Base-by-base conservation (phyloP, 1,139 yeast genomes). In the Yamadazyma dushanensis region DNA sequence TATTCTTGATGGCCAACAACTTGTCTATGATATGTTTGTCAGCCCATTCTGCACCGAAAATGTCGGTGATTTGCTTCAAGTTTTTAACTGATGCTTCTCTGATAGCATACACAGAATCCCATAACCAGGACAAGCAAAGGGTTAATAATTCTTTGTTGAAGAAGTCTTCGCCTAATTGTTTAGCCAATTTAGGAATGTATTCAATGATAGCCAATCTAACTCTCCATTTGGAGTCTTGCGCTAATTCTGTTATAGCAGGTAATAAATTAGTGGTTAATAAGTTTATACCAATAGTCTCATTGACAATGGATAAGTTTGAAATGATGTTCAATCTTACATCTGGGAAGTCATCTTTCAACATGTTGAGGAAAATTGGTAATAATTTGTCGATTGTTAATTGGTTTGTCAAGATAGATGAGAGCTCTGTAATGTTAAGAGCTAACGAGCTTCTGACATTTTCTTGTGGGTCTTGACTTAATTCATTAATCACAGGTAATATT, bases 221-320 rank as follows among this genome's bases (percentile, higher is more conserved):
- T 54, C 98, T 80, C 99, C 99, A 94, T 57, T 90, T 94, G 52
- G 83, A 83, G 64, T 94, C 98, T 57, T 89, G 94, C 7, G 98
- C 97, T 47, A 94, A 75, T 51, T 92, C 97, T 16, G 96, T 83
- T 45, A 94, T 90, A 2, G 98, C 98, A 5, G 99, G 99, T 47
- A 94, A 72, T 45, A 94, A 73, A 34, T 89, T 83, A 51, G 90
- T 90, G 26, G 95, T 82, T 49, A 94, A 72, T 47, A 86, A 70
- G 51, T 85, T 90, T 49, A 92, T 88, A 22, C 98, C 98, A 53
- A 92, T 87, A 38, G 92, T 95, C 53, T 89, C 94, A 59, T 92
- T 90, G 27, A 94, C 97, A 32, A 85, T 80, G 48, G 92, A 89
- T 45, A 94, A 74, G 58, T 89, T 89, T 23, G 96, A 87, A 49